Conservation (phyloP, 2,329 filamentous ascomycete genomes). For the Colletotrichum trifolii region DNA sequence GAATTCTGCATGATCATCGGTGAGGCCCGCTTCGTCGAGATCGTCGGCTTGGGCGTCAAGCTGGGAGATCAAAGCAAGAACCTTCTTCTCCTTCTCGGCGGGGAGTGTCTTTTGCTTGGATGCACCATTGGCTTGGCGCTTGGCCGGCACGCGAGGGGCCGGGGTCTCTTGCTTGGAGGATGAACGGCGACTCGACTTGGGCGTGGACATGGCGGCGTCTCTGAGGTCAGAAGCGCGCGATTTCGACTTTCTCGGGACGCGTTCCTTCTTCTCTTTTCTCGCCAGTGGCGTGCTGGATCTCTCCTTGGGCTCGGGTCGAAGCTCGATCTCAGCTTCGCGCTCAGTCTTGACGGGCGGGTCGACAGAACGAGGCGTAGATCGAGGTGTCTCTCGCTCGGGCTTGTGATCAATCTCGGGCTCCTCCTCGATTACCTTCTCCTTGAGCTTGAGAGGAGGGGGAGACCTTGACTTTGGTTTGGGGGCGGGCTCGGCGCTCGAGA, state of each 20-base stretch:
- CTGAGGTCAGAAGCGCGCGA: conserved; percentile 63
- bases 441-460: conserved; percentile 19
- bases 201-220: conserved; percentile 55
- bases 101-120: conserved; percentile 62
- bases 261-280: conserved; percentile 40
- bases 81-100: conserved; percentile 73
- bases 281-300: conserved; percentile 31
- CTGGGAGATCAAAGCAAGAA: conserved; percentile 67
- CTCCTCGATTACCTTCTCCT: conserved; percentile 22
- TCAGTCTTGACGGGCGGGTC: conserved; percentile 49
- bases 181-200: conserved; percentile 62
- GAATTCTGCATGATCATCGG: conserved; percentile 58
- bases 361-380: conserved; percentile 30
- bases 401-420: conserved; percentile 39
- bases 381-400: conserved; percentile 36
- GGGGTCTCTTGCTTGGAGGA: conserved; percentile 62
- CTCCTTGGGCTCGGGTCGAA: conserved; percentile 36
- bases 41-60: conserved; percentile 60
- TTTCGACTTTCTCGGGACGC: conserved; percentile 55
- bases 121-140: conserved; percentile 70
- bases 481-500: conserved; percentile 80
- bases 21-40: conserved; percentile 55
- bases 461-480: conserved; percentile 57
- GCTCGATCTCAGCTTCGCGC: conserved; percentile 38
- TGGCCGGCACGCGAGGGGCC: conserved; percentile 61